These are phyloP conservation scores for Trypanosoma platydactyli DNA, from an alignment of 208 protist species.

Conservation along the genomic window DNA sequence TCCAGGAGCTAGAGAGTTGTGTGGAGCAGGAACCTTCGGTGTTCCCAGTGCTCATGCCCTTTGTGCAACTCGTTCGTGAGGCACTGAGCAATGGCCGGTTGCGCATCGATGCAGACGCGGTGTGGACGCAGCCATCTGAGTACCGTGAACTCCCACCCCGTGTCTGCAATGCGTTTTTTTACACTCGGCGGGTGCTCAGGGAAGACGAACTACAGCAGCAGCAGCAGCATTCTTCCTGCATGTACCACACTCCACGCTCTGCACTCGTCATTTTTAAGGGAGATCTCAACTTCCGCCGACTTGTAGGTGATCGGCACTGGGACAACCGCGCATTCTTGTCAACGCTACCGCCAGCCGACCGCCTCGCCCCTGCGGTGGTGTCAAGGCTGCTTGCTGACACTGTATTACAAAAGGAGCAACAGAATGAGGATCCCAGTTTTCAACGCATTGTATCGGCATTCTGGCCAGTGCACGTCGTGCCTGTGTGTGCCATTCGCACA, in stretches of 20 bases:
- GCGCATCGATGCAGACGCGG: slow-evolving; percentile 63
- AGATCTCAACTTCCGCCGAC: slow-evolving; percentile 89
- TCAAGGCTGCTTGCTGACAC: slow-evolving; percentile 29
- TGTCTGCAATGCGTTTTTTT: slow-evolving; percentile 85
- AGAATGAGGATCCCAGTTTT: slow-evolving; percentile 45
- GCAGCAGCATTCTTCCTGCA: slow-evolving; percentile 8
- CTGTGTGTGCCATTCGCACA: slow-evolving; percentile 80
- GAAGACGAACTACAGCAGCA: slow-evolving; percentile 13
- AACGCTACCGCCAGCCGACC: slow-evolving; percentile 30
- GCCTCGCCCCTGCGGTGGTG: slow-evolving; percentile 12
- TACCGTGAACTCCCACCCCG: slow-evolving; percentile 85
- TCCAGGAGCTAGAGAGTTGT: slow-evolving; percentile 43
- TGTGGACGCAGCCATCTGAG: slow-evolving; percentile 86
- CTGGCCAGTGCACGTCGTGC: slow-evolving; percentile 71
- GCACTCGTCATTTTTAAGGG: slow-evolving; percentile 88
- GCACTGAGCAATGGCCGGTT: slow-evolving; percentile 46
- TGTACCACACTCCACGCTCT: slow-evolving; percentile 32
- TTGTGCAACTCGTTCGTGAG: slow-evolving; percentile 47
- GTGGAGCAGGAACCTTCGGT: slow-evolving; percentile 26
- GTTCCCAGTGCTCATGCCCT: slow-evolving; percentile 35
- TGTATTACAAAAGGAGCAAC: not conserved
- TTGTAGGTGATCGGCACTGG: slow-evolving; percentile 91
- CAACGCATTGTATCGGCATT: slow-evolving; percentile 55
- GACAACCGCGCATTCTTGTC: slow-evolving; percentile 54
- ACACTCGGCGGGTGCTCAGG: slow-evolving; percentile 47